Base-by-base conservation (phyloP, 2,329 filamentous ascomycete species). In the Beauveria medogensis region DNA sequence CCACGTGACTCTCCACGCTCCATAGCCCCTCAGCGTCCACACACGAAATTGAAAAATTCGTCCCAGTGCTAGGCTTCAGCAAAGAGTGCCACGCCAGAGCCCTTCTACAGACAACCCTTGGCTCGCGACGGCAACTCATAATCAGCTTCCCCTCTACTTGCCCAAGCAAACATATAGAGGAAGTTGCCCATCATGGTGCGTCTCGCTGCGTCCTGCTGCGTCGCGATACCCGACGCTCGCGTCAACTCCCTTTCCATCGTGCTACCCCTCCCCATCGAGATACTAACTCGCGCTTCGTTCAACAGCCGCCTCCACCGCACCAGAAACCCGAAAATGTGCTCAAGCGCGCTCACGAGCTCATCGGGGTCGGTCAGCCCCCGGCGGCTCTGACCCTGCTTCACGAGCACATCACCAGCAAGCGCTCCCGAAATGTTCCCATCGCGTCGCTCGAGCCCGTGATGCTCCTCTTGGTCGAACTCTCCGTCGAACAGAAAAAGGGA, bases 291-390 rank as follows among this genome's bases (percentile, higher is more conserved):
- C 57, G 55, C 51, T 60, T 63, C 62, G 64, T 60, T 37, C 37
- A 48, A 69, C 65, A 93, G 94, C 91, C 94, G 82, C 94, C 94
- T 75, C 92, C 92, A 80, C 90, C 92, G 69, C 92, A 97, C 77
- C 92, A 94, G 76, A 96, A 96, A 79, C 94, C 94, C 73, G 94
- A 99, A 82, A 99, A 99, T 88, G 92, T 97, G 75, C 87, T 97
- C 76, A 96, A 96, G 86, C 88, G 94, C 77, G 94, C 94, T 66
- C 89, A 97, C 78, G 94, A 99, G 83, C 91, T 99, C 78, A 97
- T 97, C 80, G 94, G 92, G 73, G 94, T 99, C 73, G 89, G 90
- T 75, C 94, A 99, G 85, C 83, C 90, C 69, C 86, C 90, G 70
- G 93, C 94, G 72, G 94, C 94, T 74, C 83, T 99, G 75, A 92